Evolutionary conservation across 2,329 filamentous ascomycete species (phyloP).

Genomic region (Nannizziopsis barbatae): DNA sequence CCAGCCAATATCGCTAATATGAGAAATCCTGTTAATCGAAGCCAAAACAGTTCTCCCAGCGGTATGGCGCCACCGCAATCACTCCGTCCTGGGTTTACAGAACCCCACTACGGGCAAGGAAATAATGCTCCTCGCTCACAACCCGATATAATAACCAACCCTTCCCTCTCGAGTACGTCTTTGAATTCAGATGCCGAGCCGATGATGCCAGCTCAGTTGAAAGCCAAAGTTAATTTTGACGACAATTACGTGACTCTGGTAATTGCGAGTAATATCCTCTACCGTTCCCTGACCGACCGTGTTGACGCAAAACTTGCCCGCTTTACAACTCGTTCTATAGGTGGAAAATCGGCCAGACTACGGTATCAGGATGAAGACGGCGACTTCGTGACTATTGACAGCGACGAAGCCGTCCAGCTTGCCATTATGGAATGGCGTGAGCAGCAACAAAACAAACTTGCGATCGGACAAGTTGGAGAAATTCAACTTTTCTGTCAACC

Average conservation of each 20-base stretch:
- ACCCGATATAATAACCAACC: slow-evolving; percentile 17
- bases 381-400: slow-evolving; percentile 86
- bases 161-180: slow-evolving; percentile 20
- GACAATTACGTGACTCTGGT: slow-evolving; percentile 92
- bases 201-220: slow-evolving; percentile 62
- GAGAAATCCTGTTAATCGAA: slow-evolving; percentile 57
- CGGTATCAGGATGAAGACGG: slow-evolving; percentile 88
- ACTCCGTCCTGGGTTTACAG: slow-evolving; percentile 37
- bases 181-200: slow-evolving; percentile 31
- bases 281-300: slow-evolving; percentile 83
- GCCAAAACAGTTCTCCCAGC: slow-evolving; percentile 69
- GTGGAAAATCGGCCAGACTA: slow-evolving; percentile 69
- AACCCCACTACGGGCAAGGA: slow-evolving; percentile 25
- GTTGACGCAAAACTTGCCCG: slow-evolving; percentile 90
- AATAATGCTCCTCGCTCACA: slow-evolving; percentile 19
- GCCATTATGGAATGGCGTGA: slow-evolving; percentile 93
- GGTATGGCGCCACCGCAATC: slow-evolving; percentile 49
- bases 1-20: slow-evolving; percentile 56
- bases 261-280: slow-evolving; percentile 88
- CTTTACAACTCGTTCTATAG: slow-evolving; percentile 74
- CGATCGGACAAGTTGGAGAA: slow-evolving; percentile 64
- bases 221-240: slow-evolving; percentile 89
- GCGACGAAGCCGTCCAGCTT: slow-evolving; percentile 90
- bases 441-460: slow-evolving; percentile 51
- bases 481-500: slow-evolving; percentile 74